Evolutionary conservation across 805 yeast genomes (phyloP), one percentile per base, ranked within the genome.

Genomic region (Lipomyces sp.): DNA sequence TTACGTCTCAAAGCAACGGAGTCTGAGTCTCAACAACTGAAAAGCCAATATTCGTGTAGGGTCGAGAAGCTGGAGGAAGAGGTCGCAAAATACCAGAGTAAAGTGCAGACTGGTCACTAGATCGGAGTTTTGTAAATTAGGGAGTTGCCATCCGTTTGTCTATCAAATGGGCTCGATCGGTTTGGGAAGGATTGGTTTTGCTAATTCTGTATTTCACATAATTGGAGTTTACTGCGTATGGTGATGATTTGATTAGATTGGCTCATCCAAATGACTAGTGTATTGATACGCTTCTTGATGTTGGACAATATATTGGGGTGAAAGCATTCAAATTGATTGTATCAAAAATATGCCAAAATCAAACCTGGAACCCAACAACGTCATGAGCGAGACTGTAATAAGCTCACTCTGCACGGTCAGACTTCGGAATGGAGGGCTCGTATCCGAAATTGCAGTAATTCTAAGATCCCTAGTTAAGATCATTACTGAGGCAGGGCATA

Each of bases 1-100:
- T 53, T 57, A 42, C 59, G 56, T 24, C 54, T 63, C 29, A 62
- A 64, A 18, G 42, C 53, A 4, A 24, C 61, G 4, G 70, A 64
- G 32, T 29, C 24, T 13, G 68, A 59, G 51, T n/a, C 48, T 2
- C 63, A 55, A 24, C 37, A 56, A 7, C 58, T 53, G n/a, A n/a
- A 42, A 37, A 58, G 50, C 33, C 33, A n/a, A 37, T 63, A 62
- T 39, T 50, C 33, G 15, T 29, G 13, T 5, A 60, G 54, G 18
- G 35, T 63, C 24, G 54, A 33, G 39, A 59, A 63, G 18, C 33
- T 59, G 57, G 61, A 65, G 24, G n/a, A 51, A 42, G 48, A 42
- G 18, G 10, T 42, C 48, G n/a, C 48, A 13, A 24, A 42, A 3
- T 15, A 15, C 8, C 15, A 42, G 48, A 42, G 24, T 8, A 15